phyloP scores from a whole-genome alignment of 140 eudicot species.

The Ambrosia hybrid region DNA sequence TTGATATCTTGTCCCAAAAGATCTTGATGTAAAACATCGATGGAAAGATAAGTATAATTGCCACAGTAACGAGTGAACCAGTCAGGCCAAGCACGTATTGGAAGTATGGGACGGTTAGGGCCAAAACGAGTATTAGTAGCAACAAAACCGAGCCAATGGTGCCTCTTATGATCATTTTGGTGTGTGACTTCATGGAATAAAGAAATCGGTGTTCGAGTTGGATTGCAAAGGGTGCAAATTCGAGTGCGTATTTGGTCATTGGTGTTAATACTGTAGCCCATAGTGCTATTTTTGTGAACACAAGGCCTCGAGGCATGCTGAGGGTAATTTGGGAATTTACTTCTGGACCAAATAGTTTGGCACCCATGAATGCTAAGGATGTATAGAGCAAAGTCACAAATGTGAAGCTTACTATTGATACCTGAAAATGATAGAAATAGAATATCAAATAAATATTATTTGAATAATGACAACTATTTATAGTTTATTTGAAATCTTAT shows the following conservation, averaged over 20 bases:
- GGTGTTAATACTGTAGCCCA: slow-evolving; percentile 93
- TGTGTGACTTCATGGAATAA: slow-evolving; percentile 43
- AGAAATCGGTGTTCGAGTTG: slow-evolving; percentile 73
- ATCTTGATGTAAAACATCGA: slow-evolving; percentile 76
- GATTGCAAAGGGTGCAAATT: slow-evolving; percentile 80
- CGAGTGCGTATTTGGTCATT: slow-evolving; percentile 88
- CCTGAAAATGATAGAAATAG: slow-evolving; percentile 38
- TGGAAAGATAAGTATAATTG: slow-evolving; percentile 65
- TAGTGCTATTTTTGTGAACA: slow-evolving; percentile 69
- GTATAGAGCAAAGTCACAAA: slow-evolving; percentile 63
- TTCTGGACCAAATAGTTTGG: slow-evolving; percentile 72
- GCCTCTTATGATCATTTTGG: slow-evolving; percentile 68
- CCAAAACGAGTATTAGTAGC: slow-evolving; percentile 52
- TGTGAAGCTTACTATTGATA: slow-evolving; percentile 75
- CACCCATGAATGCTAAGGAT: slow-evolving; percentile 76
- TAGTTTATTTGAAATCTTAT: not conserved
- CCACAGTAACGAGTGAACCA: slow-evolving; percentile 70
- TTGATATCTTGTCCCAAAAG: slow-evolving; percentile 51
- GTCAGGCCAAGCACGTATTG: slow-evolving; percentile 84
- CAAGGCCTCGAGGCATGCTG: slow-evolving; percentile 66
- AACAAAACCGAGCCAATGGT: slow-evolving; percentile 64
- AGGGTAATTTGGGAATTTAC: slow-evolving; percentile 80
- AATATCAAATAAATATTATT: not conserved
- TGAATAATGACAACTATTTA: not conserved
- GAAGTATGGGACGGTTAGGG: slow-evolving; percentile 85